Evolutionary conservation across 345 rosid genomes (phyloP).

Genomic region (Gossypium arboreum): DNA sequence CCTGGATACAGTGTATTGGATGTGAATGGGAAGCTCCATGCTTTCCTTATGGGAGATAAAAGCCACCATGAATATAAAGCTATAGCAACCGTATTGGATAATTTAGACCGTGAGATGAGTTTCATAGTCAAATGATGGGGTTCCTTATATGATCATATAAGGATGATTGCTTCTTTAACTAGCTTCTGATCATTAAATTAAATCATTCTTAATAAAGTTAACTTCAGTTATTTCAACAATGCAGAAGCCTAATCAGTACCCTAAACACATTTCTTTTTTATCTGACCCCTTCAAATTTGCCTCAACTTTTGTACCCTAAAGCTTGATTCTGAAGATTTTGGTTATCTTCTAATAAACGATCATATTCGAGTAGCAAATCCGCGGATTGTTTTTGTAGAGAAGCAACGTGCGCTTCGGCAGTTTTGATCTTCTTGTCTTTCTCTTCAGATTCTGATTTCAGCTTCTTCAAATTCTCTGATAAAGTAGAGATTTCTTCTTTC

Average conservation of each 20-base stretch:
- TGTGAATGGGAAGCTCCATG: conserved; percentile 50
- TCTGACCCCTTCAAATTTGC: conserved; percentile 14
- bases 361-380: conserved; percentile 82
- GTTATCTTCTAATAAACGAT: conserved; percentile 76
- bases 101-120: conserved; percentile 19
- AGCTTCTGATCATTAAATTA: no score
- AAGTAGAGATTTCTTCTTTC: conserved; percentile 40
- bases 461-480: conserved; percentile 57
- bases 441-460: conserved; percentile 58
- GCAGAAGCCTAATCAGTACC: conserved; percentile 2
- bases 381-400: conserved; percentile 85
- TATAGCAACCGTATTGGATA: conserved; percentile 36
- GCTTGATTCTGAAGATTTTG: conserved; percentile 75
- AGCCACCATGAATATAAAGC: conserved; percentile 41
- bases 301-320: conserved; percentile 40
- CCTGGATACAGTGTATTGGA: conserved; percentile 64
- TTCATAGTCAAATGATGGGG: not conserved
- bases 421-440: conserved; percentile 66
- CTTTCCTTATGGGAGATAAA: conserved; percentile 63
- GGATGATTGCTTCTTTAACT: not conserved
- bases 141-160: not conserved
- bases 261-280: not conserved
- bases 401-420: conserved; percentile 72
- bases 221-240: conserved; percentile 7
- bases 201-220: not conserved